Evolutionary conservation across 306 rosid genomes (phyloP).

Genomic region (Vigna angularis): DNA sequence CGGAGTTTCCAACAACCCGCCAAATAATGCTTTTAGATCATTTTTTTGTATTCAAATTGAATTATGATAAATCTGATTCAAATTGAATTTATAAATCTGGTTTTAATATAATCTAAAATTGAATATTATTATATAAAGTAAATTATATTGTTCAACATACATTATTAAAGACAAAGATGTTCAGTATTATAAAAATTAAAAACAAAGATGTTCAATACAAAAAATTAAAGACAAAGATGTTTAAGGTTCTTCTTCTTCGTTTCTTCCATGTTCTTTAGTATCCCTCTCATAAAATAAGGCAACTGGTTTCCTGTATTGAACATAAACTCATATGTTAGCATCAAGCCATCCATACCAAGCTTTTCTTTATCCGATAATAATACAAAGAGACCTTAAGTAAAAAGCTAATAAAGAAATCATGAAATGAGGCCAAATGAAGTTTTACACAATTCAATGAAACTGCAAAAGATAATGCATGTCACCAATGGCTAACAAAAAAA

Average conservation of each 20-base stretch:
- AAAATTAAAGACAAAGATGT: too few species aligned
- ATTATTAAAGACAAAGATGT: too few species aligned
- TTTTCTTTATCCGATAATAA: conserved; percentile 3
- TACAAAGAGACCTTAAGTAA: not conserved
- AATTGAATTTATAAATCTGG: too few species aligned
- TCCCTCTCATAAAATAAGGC: conserved; percentile 68
- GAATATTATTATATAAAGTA: too few species aligned
- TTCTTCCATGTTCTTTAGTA: conserved; percentile 68
- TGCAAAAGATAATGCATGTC: conserved; percentile 1
- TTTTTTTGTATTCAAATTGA: too few species aligned
- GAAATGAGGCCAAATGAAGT: not conserved
- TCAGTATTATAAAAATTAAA: too few species aligned
- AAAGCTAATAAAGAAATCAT: conserved; percentile 33
- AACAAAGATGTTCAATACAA: too few species aligned
- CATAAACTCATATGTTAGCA: conserved; percentile 21
- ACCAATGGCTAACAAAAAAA: conserved; percentile 15
- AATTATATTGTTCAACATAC: too few species aligned
- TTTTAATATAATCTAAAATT: too few species aligned
- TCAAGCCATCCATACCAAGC: not conserved
- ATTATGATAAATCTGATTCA: too few species aligned
- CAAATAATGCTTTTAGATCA: too few species aligned
- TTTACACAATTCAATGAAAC: not conserved
- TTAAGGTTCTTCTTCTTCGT: conserved; percentile 53
- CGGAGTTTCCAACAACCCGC: too few species aligned
- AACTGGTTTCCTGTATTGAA: conserved; percentile 64